Conservation (phyloP, 257 asterid genomes). For the Solanum verrucosum region DNA sequence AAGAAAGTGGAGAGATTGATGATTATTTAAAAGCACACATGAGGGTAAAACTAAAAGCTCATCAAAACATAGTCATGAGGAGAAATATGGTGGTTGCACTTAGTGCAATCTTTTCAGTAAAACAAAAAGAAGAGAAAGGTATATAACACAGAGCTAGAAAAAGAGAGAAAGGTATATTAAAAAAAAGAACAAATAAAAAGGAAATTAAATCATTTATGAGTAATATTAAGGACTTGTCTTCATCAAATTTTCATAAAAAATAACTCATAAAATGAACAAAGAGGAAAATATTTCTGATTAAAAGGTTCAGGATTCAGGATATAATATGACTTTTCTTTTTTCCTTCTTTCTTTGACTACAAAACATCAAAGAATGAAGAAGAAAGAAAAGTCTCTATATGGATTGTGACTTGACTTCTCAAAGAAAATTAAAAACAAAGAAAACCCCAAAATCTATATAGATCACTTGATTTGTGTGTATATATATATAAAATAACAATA, state of each 20-base stretch:
- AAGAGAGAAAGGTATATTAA: not conserved
- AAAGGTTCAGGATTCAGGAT: not conserved
- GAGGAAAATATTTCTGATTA: constrained; percentile 5
- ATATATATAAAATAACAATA: not conserved
- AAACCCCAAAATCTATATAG: not conserved
- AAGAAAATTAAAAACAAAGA: constrained; percentile 5
- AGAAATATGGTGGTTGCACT: not conserved
- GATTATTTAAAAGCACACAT: not conserved
- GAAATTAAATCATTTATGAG: not conserved
- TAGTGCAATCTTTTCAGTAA: not conserved
- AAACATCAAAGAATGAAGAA: constrained; percentile 19
- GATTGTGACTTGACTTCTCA: constrained; percentile 64
- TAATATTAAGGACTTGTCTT: constrained; percentile 26
- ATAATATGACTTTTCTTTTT: constrained; percentile 31
- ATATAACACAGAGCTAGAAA: not conserved
- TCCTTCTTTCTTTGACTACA: constrained; percentile 30
- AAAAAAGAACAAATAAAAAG: not conserved
- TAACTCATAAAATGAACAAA: not conserved
- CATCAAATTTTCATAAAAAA: constrained; percentile 18
- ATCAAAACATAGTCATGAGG: not conserved
- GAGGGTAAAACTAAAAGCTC: not conserved
- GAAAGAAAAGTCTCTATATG: constrained; percentile 24
- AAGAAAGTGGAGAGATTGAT: not conserved
- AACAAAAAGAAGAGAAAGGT: not conserved
- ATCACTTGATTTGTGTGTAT: not conserved